Conservation (phyloP, 148 eudicot species). For the Camellia sinensis region DNA sequence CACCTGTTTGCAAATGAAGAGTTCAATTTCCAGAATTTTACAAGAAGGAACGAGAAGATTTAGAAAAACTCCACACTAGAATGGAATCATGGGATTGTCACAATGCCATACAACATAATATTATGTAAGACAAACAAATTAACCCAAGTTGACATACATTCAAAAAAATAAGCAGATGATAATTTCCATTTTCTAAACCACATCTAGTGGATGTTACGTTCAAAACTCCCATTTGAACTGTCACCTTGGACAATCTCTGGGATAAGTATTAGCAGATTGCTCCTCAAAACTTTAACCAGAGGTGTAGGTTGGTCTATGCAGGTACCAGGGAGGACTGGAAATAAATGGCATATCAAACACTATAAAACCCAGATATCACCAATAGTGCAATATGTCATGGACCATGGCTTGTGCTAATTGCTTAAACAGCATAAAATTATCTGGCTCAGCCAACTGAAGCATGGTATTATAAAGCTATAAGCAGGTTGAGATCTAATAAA, state of each 20-base stretch:
- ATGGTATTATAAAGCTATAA: slow-evolving; percentile 9
- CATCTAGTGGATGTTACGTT: slow-evolving; percentile 1
- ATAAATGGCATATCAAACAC: neutral
- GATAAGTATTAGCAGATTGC: neutral
- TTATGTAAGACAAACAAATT: neutral
- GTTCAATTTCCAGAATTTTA: slow-evolving; percentile 3
- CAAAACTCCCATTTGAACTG: neutral
- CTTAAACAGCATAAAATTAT: neutral
- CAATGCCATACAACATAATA: neutral
- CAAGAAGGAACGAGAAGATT: neutral
- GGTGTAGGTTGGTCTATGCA: neutral
- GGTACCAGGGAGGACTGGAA: neutral
- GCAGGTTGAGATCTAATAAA: neutral
- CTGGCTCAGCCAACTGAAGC: neutral
- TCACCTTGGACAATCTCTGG: neutral
- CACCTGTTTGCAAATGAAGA: slow-evolving; percentile 40
- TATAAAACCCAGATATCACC: neutral
- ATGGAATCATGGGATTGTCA: neutral
- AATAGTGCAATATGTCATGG: neutral
- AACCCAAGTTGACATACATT: neutral
- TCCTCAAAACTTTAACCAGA: neutral
- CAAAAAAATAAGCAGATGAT: neutral
- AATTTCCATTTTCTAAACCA: neutral
- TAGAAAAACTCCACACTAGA: neutral
- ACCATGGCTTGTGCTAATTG: neutral